Evolutionary conservation across 176 grass and related monocot species (phyloP), one percentile per base, ranked within the genome.

Genomic region (Cocos nucifera): DNA sequence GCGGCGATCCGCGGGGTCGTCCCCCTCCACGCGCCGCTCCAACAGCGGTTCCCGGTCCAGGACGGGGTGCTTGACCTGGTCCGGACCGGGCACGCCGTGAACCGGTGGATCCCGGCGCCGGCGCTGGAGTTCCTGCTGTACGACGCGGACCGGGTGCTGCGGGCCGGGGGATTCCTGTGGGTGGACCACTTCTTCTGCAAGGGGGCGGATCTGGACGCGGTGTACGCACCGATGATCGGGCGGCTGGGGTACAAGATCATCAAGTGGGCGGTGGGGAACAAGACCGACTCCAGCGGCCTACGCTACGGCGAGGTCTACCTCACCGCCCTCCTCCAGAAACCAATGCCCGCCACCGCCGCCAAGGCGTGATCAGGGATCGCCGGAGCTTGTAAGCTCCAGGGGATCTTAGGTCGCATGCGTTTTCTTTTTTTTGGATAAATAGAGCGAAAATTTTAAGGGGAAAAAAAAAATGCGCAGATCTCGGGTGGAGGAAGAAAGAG

Each of bases 171-270:
- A 8, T 73, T 95, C 26, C 73, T 95, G 19, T 95, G 91, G 91
- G 63, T 95, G 53, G 91, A 95, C 51, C 91, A 85, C 67, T 89
- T 95, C 75, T 95, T 77, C 75, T 95, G 91, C 87, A 76, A 78
- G 54, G 64, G 75, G 54, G 22, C 35, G 14, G 83, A 95, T 50
- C 69, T 95, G 25, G 63, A 87, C 19, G 59, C 77, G 17, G 64
- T 96, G 2, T 90, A 96, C 22, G 76, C 62, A 2, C 53, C 91
- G 19, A 79, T 96, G 58, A 54, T 96, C 58, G 59, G 51, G 32
- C 70, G 69, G 21, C 61, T 90, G 2, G 78, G 83, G 4, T 96
- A 96, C 71, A 79, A 79, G 59, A 83, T 68, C 17, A 71, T 96
- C 70, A 96, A 96, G 72, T 90, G 91, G 91, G 72, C 69, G 0